Percentiles rank a stretch among this genome's conserved stretches.
Conservation (phyloP, 129 eudicot genomes). For the Erigeron canadensis region DNA sequence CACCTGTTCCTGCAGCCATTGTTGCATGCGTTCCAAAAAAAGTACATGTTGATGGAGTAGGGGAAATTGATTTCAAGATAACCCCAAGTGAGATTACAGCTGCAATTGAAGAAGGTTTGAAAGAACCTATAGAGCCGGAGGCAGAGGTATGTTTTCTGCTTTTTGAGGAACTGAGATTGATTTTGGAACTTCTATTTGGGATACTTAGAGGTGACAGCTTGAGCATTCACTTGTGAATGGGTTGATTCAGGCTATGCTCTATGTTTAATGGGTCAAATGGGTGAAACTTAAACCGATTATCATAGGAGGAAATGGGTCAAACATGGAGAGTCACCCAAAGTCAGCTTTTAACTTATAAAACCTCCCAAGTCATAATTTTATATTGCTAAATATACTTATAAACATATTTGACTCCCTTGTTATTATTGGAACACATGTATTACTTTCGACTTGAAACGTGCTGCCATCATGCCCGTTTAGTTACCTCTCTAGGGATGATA, state of each 20-base stretch:
- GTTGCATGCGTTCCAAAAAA: constrained; percentile 95
- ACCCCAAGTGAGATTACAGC: constrained; percentile 70
- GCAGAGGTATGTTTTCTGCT: constrained; percentile 64
- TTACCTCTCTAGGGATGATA: background rate
- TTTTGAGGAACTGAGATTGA: constrained; percentile 10
- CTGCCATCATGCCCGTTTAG: background rate
- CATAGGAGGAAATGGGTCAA: background rate
- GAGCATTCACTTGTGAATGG: background rate
- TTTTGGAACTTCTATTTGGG: background rate
- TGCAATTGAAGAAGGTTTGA: constrained; percentile 86
- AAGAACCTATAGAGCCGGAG: constrained; percentile 90
- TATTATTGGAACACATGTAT: no score
- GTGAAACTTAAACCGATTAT: background rate
- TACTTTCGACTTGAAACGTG: no score
- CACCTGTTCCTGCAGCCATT: constrained; percentile 91
- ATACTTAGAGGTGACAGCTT: background rate
- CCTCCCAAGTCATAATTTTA: background rate
- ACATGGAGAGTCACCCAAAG: background rate
- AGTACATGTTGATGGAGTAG: constrained; percentile 76
- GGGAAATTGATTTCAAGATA: constrained; percentile 86
- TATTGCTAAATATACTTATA: background rate
- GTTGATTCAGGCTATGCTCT: background rate
- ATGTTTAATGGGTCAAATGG: background rate
- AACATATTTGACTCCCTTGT: background rate
- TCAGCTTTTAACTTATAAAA: background rate